Base-by-base conservation (phyloP, 2,329 filamentous ascomycete genomes). In the Cordyceps militaris region DNA sequence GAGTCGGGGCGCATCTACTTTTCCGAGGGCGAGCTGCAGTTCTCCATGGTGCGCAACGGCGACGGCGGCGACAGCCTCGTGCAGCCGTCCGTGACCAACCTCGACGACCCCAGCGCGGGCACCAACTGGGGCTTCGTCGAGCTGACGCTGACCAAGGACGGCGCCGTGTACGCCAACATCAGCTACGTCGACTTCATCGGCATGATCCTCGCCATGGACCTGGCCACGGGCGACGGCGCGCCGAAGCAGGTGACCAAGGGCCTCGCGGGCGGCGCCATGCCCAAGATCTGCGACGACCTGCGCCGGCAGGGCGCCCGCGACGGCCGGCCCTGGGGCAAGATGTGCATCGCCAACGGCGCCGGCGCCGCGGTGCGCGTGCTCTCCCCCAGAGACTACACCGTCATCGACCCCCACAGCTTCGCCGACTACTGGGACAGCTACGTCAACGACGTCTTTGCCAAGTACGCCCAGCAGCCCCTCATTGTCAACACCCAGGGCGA, bases 131-230 rank as follows among this genome's bases (percentile, higher is more conserved):
- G 76, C 1, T 80, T 80, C 56, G 70, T 78, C 19, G 78, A 81
- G 62, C 66, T 81, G 28, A 77, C 76, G 2, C 74, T 73, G 62
- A 76, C 68, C n/a, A 48, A 63, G 0, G 62, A 69, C 1, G 70
- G 70, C 0, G 65, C 68, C 7, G 63, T 80, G 26, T 79, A 69
- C 43, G 75, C 76, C 60, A 79, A 80, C 64, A 73, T 81, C 56
- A 77, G 72, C 49, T 79, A 76, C 57, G 78, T 81, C 32, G 78
- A 81, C 63, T 80, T 79, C 60, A 73, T 79, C 19, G 71, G 78
- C 4, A 69, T 82, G 16, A 69, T 76, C 0, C 73, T 83, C n/a
- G 76, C 78, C 42, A 78, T 83, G 74, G 63, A 63, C 0, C 67
- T 82, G 14, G 70, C 68, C 0, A 67, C 72, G 13, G 69, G 62